Base-by-base conservation (phyloP, 1,139 yeast species). In the Diutina neorugosa region DNA sequence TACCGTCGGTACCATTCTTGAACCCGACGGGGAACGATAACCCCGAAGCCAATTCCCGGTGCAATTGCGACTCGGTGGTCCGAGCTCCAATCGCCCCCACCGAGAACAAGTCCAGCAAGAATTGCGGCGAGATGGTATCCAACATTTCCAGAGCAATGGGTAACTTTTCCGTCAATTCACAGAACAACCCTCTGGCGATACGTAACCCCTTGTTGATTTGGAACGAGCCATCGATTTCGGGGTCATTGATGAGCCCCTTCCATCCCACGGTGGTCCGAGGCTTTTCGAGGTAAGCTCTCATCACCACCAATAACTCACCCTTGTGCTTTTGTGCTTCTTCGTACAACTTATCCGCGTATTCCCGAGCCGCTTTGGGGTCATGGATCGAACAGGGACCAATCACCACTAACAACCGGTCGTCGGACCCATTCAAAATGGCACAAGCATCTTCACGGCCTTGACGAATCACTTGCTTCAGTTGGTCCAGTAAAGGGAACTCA, bases 181-280 rank as follows among this genome's bases (percentile, higher is more conserved):
- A 84, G 69, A 89, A 93, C 73, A 93, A 80, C 60, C 86, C 84
- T 68, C 98, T 82, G 23, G 98, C 78, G 59, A 91, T 84, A 62
- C 94, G 77, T 61, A 93, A 80, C 59, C 98, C 98, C 71, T 90
- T 89, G 76, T 93, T 93, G 68, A 93, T 93, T 62, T 90, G 83
- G 82, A 88, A 91, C 54, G 97, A 80, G 56, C 89, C 91, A 66
- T 93, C 96, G 61, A 93, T 86, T 63, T 93, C 96, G 23, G 98
- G 98, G 69, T 93, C 98, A 68, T 93, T 93, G 64, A 93, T 91
- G 62, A 93, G 77, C 59, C 97, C 98, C 71, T 93, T 93, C 98
- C 98, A 93, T 57, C 98, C 98, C 53, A 93, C 98, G 23, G 98
- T 93, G 53, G 98, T 93, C 73, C 98, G 83, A 59, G 98, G 98